Evolutionary conservation across 805 yeast genomes (phyloP), one percentile per base, ranked within the genome.

Genomic region (Myxozyma lipomycoides): DNA sequence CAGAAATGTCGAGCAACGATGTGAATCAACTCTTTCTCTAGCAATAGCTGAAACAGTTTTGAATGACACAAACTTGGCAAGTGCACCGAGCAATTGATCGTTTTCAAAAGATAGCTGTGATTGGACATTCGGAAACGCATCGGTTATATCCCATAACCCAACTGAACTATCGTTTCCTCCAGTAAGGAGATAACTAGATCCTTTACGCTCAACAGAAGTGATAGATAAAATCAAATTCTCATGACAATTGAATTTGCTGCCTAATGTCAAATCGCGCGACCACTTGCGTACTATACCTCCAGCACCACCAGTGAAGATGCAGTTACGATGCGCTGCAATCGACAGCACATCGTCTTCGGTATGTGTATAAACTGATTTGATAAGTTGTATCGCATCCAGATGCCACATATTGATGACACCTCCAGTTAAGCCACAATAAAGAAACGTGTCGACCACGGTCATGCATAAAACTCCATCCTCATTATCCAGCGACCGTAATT

Each of bases 381-480:
- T 68, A 52, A 82, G 69, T 64, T 91, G 98, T 47, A 76, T 75
- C 0, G 98, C 89, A 43, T 84, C 81, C 43, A 91, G 70, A 61
- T 93, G 98, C 88, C 96, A 86, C 4, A 87, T 81, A 49, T 83
- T 81, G n/a, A 91, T 75, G 23, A 73, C 72, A 7, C 96, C 93
- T 50, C 79, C 79, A 9, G 82, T 76, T 25, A 88, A 68, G 0
- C 98, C 98, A 63, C 91, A 86, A 67, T 87, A 91, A 6, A 93
- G 66, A 61, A 84, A 86, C 40, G 88, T 78, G 36, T 79, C 82
- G 32, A 74, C 70, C 6, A 79, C 69, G 2, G 83, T 72, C 72
- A 88, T 77, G 0, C 95, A 84, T 24, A 90, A 69, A 2, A 90
- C 83, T 5, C 87, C 76, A 28, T 82, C 86, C 1, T 78, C 82